Base-by-base conservation (phyloP, 208 protist genomes). In the Vickermania ingenoplastis region DNA sequence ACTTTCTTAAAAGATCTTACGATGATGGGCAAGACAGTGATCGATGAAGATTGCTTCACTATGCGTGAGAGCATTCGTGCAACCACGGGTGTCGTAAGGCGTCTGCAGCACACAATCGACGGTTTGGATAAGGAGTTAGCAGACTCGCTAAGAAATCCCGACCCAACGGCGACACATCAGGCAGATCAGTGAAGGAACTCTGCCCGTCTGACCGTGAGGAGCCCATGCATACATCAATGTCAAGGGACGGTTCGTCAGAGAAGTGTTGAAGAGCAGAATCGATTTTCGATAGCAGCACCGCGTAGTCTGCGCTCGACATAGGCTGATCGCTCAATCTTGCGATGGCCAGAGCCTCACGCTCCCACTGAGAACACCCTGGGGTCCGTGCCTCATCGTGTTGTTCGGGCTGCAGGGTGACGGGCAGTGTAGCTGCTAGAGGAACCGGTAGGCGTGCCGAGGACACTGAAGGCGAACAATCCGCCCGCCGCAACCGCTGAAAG, bases 401-500 rank as follows among this genome's bases (percentile, higher is more conserved):
- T n/a, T n/a, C n/a, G n/a, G n/a, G n/a, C n/a, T n/a, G n/a, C n/a
- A n/a, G n/a, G n/a, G n/a, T n/a, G n/a, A n/a, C n/a, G n/a, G n/a
- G n/a, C n/a, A n/a, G n/a, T n/a, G n/a, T n/a, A n/a, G n/a, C n/a
- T n/a, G n/a, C n/a, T n/a, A n/a, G n/a, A n/a, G n/a, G n/a, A n/a
- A n/a, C n/a, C n/a, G n/a, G n/a, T n/a, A n/a, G n/a, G n/a, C n/a
- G n/a, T n/a, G n/a, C n/a, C n/a, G n/a, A n/a, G n/a, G n/a, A n/a
- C n/a, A n/a, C n/a, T n/a, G n/a, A n/a, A n/a, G n/a, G n/a, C n/a
- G n/a, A n/a, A n/a, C n/a, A n/a, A 45, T 45, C 17, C 36, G 17
- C 11, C 7, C 36, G 57, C 17, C 63, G 41, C 17, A 14, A 63
- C 17, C 68, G 61, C 23, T 64, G 49, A 60, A 63, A 75, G 31